A percentile compares a stretch with the other conserved stretches of the same genome.
These are phyloP conservation scores for Candida albicans DNA, from an alignment of 1,139 yeast genomes.

Conservation along the genomic window DNA sequence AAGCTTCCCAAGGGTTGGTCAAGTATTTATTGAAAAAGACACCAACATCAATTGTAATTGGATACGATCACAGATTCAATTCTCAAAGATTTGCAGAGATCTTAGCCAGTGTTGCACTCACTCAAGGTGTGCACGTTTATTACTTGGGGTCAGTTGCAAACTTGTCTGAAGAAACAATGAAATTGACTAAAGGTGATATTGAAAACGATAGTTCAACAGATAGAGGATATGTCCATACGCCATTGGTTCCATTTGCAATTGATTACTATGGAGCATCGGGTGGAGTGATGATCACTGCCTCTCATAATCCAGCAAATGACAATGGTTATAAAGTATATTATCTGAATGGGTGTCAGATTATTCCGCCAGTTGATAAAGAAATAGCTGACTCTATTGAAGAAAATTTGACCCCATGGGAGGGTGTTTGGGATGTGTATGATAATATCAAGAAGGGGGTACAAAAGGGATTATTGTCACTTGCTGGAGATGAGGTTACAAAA, in stretches of 20 bases:
- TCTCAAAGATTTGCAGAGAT: conserved; percentile 79
- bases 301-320: conserved; percentile 91
- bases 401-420: conserved; percentile 62
- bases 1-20: conserved; percentile 91
- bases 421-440: conserved; percentile 49
- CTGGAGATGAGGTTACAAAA: conserved; percentile 32
- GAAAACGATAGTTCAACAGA: conserved; percentile 10
- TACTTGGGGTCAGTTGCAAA: conserved; percentile 46
- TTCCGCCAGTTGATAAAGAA: conserved; percentile 81
- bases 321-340: conserved; percentile 96
- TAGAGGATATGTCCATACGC: conserved; percentile 69
- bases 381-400: conserved; percentile 65
- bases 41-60: conserved; percentile 60
- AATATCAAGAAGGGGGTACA: conserved; percentile 29
- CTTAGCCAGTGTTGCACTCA: conserved; percentile 71
- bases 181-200: conserved; percentile 12
- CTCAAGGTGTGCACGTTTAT: conserved; percentile 69
- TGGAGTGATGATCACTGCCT: conserved; percentile 96
- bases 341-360: conserved; percentile 91
- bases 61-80: conserved; percentile 88
- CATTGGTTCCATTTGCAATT: conserved; percentile 87
- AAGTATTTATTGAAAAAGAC: conserved; percentile 42
- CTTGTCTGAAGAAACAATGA: conserved; percentile 33
- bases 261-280: conserved; percentile 62
- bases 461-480: conserved; percentile 22